Conservation (phyloP, 352 stramenopile genomes). For the Thraustotheca clavata region DNA sequence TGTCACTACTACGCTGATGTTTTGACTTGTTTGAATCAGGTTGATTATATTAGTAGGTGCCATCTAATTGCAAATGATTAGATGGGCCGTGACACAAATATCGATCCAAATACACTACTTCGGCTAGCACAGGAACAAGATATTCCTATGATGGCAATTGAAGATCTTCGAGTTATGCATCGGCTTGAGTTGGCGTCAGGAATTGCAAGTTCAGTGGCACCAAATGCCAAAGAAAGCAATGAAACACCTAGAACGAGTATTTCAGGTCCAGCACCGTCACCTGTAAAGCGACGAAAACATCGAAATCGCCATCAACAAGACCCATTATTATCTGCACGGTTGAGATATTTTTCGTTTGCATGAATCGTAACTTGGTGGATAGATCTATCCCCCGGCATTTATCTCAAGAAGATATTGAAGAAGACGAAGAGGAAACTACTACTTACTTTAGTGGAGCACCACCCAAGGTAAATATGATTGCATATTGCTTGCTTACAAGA, state of each 20-base stretch:
- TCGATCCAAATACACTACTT: slow-evolving; percentile 42
- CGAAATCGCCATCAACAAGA: background rate
- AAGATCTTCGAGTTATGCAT: slow-evolving; percentile 79
- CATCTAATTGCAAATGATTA: slow-evolving; percentile 10
- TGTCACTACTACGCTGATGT: slow-evolving; percentile 72
- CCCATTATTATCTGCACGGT: slow-evolving; percentile 47
- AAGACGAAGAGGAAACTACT: background rate
- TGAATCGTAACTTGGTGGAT: background rate
- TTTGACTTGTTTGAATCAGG: slow-evolving; percentile 71
- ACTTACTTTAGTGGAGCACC: slow-evolving; percentile 6
- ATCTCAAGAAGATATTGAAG: background rate
- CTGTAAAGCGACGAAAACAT: background rate
- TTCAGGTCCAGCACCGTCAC: background rate
- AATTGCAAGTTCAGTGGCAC: slow-evolving; percentile 48
- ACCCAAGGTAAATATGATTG: background rate
- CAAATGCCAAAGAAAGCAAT: background rate
- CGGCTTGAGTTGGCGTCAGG: slow-evolving; percentile 68
- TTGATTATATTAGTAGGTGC: slow-evolving; percentile 16
- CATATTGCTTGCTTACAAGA: background rate
- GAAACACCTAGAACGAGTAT: background rate
- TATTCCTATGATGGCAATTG: slow-evolving; percentile 54
- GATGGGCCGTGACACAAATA: slow-evolving; percentile 42
- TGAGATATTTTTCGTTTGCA: slow-evolving; percentile 13
- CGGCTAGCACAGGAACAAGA: slow-evolving; percentile 51
- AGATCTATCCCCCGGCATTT: background rate